Evolutionary conservation across 1,139 yeast species (phyloP).

Genomic region (Candida sojae): DNA sequence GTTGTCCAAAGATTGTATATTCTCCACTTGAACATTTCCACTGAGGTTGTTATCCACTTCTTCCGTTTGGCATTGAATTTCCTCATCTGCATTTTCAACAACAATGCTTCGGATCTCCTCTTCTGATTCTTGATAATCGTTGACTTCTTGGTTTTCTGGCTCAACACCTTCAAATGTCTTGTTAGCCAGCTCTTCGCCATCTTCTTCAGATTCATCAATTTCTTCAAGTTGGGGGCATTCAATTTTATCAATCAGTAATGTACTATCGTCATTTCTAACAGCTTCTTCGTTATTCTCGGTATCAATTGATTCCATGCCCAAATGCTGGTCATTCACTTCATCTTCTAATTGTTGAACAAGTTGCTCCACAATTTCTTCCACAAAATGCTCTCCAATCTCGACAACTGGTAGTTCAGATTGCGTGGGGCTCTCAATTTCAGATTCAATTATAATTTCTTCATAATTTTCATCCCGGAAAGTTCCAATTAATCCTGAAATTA

Average conservation of each 20-base stretch:
- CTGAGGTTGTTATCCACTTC: not conserved
- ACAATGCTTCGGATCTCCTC: not conserved
- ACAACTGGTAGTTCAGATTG: not conserved
- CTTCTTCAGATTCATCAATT: not conserved
- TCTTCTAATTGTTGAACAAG: not conserved
- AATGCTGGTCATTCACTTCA: not conserved
- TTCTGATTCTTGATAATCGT: not conserved
- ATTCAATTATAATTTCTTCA: slow-evolving; percentile 8
- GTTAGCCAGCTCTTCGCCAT: not conserved
- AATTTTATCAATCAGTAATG: not conserved
- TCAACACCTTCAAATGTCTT: not conserved
- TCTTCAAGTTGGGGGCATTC: slow-evolving; percentile 1
- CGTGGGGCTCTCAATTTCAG: not conserved
- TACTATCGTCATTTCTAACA: not conserved
- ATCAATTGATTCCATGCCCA: not conserved
- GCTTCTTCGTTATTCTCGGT: not conserved
- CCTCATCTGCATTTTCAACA: not conserved
- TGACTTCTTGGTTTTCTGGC: not conserved
- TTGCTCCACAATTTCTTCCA: not conserved
- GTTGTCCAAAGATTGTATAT: not conserved
- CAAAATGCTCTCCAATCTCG: not conserved
- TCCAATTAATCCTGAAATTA: not conserved
- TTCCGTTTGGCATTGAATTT: not conserved
- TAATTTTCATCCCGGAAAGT: slow-evolving; percentile 10
- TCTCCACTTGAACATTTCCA: not conserved